phyloP scores from a whole-genome alignment of 2,329 filamentous ascomycete species.

The Lachnellula occidentalis region DNA sequence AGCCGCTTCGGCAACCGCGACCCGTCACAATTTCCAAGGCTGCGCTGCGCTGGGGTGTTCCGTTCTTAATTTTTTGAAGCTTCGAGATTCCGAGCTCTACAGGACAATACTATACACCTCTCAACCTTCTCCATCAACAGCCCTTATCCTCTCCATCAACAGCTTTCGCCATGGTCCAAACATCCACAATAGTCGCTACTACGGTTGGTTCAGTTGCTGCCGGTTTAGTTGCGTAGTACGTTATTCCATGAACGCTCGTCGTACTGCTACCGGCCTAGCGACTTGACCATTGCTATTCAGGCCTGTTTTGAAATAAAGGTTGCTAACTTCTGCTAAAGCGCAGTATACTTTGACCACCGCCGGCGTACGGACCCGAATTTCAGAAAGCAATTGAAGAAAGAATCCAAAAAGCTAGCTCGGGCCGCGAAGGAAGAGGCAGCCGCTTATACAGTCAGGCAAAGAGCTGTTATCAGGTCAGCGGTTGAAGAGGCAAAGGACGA shows the following conservation, averaged over 20 bases:
- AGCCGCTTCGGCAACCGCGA: no score
- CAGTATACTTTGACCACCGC: conserved; percentile 63
- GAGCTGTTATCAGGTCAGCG: conserved; percentile 65
- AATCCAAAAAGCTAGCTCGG: conserved; percentile 67
- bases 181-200: conserved; percentile 53
- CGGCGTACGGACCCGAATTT: conserved; percentile 60
- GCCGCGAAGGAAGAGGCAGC: conserved; percentile 68
- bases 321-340: conserved; percentile 40
- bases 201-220: conserved; percentile 56
- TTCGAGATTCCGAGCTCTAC: neutral
- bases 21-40: conserved; percentile 1
- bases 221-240: conserved; percentile 41
- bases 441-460: conserved; percentile 59
- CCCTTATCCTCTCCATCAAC: neutral
- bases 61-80: no score
- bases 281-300: neutral
- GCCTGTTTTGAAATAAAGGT: neutral
- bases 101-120: conserved; percentile 6
- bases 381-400: conserved; percentile 63
- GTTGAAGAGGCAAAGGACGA: conserved; percentile 82
- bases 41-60: neutral
- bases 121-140: conserved; percentile 1
- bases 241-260: neutral
- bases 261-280: neutral
- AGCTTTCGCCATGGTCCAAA: conserved; percentile 39